Conservation (phyloP, 495 filamentous ascomycete genomes). For the Hapsidospora chrysogenum region DNA sequence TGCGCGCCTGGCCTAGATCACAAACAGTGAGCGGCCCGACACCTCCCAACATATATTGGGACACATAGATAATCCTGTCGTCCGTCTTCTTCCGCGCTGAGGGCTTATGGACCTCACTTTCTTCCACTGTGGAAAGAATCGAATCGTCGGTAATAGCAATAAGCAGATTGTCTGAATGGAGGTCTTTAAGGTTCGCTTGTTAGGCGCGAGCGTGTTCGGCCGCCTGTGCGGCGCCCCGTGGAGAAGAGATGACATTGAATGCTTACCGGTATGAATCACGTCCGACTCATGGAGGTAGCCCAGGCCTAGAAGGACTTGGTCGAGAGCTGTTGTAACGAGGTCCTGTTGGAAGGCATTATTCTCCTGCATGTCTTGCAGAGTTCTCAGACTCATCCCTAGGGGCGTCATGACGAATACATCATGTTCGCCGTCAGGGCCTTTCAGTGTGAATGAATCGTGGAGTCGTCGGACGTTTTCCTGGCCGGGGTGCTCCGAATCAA, state of each 20-base stretch:
- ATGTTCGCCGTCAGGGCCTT: slow-evolving; percentile 4
- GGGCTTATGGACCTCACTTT: neutral
- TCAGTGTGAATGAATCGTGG: slow-evolving; percentile 4
- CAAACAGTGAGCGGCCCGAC: neutral
- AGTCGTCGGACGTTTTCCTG: slow-evolving; percentile 1
- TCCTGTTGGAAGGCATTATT: neutral
- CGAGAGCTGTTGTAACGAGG: slow-evolving; percentile 3
- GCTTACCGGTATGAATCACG: slow-evolving; percentile 7
- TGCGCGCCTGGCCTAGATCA: slow-evolving; percentile 3
- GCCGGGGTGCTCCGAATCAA: slow-evolving; percentile 5
- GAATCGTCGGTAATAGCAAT: neutral
- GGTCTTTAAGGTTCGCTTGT: slow-evolving; percentile 1
- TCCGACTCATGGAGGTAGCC: slow-evolving; percentile 7
- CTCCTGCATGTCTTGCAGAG: neutral
- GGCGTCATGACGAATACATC: slow-evolving; percentile 4
- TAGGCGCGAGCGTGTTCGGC: neutral
- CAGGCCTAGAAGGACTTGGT: slow-evolving; percentile 3
- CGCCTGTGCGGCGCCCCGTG: neutral
- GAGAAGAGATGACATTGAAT: neutral
- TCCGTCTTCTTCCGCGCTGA: slow-evolving; percentile 1
- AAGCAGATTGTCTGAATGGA: slow-evolving; percentile 5
- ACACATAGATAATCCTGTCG: slow-evolving; percentile 4
- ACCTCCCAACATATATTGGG: neutral
- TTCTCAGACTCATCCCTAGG: slow-evolving; percentile 3
- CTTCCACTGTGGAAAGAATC: slow-evolving; percentile 1